Conservation (phyloP, 495 filamentous ascomycete species). For the Aspergillus saccharolyticus region DNA sequence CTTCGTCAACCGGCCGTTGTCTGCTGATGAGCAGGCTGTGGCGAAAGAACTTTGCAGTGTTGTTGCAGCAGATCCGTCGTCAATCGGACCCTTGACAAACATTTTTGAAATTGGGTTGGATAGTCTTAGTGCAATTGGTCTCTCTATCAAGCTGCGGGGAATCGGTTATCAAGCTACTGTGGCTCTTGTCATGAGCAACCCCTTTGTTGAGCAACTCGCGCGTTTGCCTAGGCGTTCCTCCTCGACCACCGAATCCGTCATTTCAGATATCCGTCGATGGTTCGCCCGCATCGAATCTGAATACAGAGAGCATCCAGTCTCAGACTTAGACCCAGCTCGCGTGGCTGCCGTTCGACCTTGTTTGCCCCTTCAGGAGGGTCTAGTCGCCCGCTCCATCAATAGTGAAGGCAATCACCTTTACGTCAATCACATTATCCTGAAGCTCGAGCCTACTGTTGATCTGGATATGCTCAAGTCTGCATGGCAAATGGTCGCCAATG, state of each 20-base stretch:
- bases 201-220: conserved; percentile 54
- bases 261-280: conserved; percentile 9
- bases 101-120: conserved; percentile 35
- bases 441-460: conserved; percentile 48
- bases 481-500: conserved; percentile 47
- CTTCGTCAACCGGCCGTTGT: conserved; percentile 8
- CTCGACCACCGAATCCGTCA: conserved; percentile 1
- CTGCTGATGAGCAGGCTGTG: conserved; percentile 19
- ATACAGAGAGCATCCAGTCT: conserved; percentile 45
- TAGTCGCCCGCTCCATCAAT: conserved; percentile 68
- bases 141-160: conserved; percentile 59
- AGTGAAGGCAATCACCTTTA: conserved; percentile 59
- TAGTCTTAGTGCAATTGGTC: conserved; percentile 42
- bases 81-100: conserved; percentile 50
- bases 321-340: conserved; percentile 6
- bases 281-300: conserved; percentile 44
- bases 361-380: conserved; percentile 70
- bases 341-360: conserved; percentile 28
- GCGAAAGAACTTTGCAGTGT: conserved; percentile 21
- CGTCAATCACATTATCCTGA: conserved; percentile 70
- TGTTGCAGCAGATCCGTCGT: conserved; percentile 25
- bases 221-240: conserved; percentile 15
- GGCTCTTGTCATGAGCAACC: conserved; percentile 60
- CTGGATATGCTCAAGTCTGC: conserved; percentile 47
- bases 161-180: conserved; percentile 54